Percentiles rank a stretch among this genome's conserved stretches.
phyloP scores from a whole-genome alignment of 2,329 filamentous ascomycete species.

The Thielaviopsis euricoi region DNA sequence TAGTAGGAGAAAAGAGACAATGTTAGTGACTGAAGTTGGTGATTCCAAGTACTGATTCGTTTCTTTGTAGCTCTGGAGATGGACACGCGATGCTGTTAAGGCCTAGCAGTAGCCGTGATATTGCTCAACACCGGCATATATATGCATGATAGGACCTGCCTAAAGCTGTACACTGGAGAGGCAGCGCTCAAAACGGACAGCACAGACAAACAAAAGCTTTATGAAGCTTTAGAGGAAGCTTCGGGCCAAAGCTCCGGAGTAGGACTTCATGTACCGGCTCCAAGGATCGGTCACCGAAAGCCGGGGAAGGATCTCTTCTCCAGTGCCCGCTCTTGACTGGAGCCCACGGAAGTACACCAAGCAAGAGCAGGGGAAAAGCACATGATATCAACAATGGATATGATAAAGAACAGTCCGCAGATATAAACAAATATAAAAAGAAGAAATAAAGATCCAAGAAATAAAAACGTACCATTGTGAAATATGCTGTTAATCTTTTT shows the following conservation, averaged over 20 bases:
- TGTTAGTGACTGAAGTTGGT: not conserved
- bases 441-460: not conserved
- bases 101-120: not conserved
- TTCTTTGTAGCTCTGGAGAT: not conserved
- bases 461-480: not conserved
- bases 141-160: not conserved
- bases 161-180: not conserved
- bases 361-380: no score
- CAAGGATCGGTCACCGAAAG: not conserved
- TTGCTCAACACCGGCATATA: not conserved
- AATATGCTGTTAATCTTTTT: not conserved
- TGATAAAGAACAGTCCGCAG: not conserved
- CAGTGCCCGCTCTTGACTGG: not conserved
- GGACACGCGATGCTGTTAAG: not conserved
- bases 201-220: not conserved
- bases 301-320: not conserved
- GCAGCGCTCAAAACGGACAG: not conserved
- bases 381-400: not conserved
- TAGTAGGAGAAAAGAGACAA: constrained; percentile 13
- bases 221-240: not conserved
- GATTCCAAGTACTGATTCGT: not conserved
- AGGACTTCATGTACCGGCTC: not conserved
- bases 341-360: not conserved
- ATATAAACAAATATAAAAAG: not conserved
- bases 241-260: not conserved